These are phyloP conservation scores for Glaciozyma martinii DNA, from an alignment of 768 basidiomycete species.

Conservation along the genomic window DNA sequence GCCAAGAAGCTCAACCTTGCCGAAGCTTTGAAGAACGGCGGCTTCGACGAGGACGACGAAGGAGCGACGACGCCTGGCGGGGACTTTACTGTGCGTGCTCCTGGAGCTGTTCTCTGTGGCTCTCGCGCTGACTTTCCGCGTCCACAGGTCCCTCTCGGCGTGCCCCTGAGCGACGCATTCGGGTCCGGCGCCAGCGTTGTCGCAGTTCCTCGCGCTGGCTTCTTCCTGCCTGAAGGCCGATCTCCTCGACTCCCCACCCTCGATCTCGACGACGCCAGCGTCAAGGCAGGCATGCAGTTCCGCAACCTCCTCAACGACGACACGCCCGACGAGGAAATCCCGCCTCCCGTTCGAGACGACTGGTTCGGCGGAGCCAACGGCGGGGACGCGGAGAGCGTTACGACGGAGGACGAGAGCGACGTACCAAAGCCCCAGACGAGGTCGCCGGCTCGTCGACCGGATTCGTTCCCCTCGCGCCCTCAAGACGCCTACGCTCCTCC, in stretches of 20 bases:
- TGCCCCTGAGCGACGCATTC: conserved; percentile 1
- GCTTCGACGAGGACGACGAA: not conserved
- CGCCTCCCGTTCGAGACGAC: conserved; percentile 12
- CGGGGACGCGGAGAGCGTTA: conserved; percentile 1
- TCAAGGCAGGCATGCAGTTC: conserved; percentile 28
- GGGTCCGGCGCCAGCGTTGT: not conserved
- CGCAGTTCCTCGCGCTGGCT: conserved; percentile 15
- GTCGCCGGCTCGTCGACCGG: too few species aligned
- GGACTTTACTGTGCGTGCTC: not conserved
- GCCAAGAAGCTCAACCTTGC: conserved; percentile 35
- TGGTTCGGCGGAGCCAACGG: conserved; percentile 19
- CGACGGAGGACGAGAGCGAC: conserved; percentile 9
- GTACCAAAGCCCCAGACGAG: not conserved
- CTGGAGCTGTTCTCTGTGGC: too few species aligned
- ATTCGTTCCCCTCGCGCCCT: too few species aligned
- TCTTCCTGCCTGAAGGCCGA: conserved; percentile 11
- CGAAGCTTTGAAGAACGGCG: conserved; percentile 13
- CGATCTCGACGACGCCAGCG: not conserved
- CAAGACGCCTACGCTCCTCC: too few species aligned
- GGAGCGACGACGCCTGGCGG: not conserved
- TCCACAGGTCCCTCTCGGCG: not conserved
- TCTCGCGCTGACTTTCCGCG: not conserved
- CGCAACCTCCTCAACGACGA: conserved; percentile 33
- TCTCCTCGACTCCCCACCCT: conserved; percentile 5
- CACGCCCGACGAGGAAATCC: conserved; percentile 14